A percentile compares a stretch with the other conserved stretches of the same genome.
These are phyloP conservation scores for Tolypocladium inflatum DNA, from an alignment of 2,329 filamentous ascomycete genomes.

Conservation along the genomic window DNA sequence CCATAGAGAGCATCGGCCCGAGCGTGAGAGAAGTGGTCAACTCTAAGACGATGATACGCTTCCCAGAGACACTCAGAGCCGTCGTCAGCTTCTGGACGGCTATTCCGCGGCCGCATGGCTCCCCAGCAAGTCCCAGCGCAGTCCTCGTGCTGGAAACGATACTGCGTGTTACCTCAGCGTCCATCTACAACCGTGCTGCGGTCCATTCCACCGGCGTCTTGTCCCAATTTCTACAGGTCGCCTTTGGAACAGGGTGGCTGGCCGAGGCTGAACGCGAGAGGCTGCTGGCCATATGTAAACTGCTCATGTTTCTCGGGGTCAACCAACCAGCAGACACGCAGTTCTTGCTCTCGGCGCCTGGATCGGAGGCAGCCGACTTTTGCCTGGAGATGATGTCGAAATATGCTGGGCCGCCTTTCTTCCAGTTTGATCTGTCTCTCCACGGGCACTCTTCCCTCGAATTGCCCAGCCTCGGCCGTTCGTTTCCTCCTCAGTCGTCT, in stretches of 20 bases:
- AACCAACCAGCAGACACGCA: constrained; percentile 76
- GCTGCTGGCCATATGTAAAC: constrained; percentile 57
- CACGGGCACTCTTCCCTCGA: constrained; percentile 88
- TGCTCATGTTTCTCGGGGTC: constrained; percentile 66
- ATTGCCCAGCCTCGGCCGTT: constrained; percentile 70
- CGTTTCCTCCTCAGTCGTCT: constrained; percentile 72
- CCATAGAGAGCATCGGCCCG: constrained; percentile 25
- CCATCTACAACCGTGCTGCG: constrained; percentile 58
- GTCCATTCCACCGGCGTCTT: constrained; percentile 66
- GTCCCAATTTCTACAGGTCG: constrained; percentile 53
- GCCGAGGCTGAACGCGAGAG: constrained; percentile 45
- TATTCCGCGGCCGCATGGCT: constrained; percentile 38
- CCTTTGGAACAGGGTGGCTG: constrained; percentile 45
- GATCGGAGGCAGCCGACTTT: constrained; percentile 54
- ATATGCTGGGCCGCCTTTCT: constrained; percentile 70
- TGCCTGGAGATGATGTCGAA: constrained; percentile 61
- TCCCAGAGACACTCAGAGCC: constrained; percentile 53
- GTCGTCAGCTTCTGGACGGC: constrained; percentile 56
- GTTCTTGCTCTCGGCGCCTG: constrained; percentile 50
- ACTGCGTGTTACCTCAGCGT: constrained; percentile 45
- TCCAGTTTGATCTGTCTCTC: constrained; percentile 88
- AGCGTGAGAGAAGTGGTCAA: constrained; percentile 39
- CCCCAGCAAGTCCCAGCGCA: constrained; percentile 41
- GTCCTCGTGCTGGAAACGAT: constrained; percentile 59
- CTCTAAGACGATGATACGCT: constrained; percentile 42